Base-by-base conservation (phyloP, 352 stramenopile genomes). In the Globisporangium solare region DNA sequence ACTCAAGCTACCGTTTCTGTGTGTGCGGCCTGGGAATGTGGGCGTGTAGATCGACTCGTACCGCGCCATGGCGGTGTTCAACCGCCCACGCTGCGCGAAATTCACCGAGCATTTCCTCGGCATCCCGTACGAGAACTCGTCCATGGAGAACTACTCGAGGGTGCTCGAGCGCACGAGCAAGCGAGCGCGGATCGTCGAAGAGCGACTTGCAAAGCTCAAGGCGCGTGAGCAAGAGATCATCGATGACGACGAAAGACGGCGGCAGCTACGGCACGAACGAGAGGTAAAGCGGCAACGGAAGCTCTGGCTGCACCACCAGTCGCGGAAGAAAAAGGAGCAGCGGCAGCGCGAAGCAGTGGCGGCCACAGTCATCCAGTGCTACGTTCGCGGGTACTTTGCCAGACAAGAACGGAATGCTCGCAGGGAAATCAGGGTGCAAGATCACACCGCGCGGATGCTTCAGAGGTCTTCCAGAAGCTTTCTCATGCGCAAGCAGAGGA, bases 21-120 rank as follows among this genome's bases (percentile, higher is more conserved):
- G 60, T 27, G 83, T 80, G 24, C 75, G 77, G 13, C 75, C 80
- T 27, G 77, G 80, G 27, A 93, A 91, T 54, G 73, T 93, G 18
- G 80, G 83, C 41, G 74, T 91, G 17, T 80, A 88, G 66, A 88
- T 93, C 55, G 79, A 90, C 52, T 61, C 83, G 41, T 85, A 83
- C 42, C 80, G 83, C 8, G 56, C 64, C 1, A 82, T 87, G 67
- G 75, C 74, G 31, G 31, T 85, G 42, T 79, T 86, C 56, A 58
- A 80, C 22, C 73, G 78, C 2, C 79, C 80, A 21, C 73, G 83
- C 17, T 85, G 71, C 21, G 63, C 59, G 35, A 67, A 79, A 42
- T 93, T 93, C 61, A 91, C 83, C 6, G 70, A 68, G 10, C 68
- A 82, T 12, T 93, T 93, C 54, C 76, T 82, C 13, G 80, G 76